Conservation (phyloP, 2,329 filamentous ascomycete genomes). For the Knoxdaviesia proteae region DNA sequence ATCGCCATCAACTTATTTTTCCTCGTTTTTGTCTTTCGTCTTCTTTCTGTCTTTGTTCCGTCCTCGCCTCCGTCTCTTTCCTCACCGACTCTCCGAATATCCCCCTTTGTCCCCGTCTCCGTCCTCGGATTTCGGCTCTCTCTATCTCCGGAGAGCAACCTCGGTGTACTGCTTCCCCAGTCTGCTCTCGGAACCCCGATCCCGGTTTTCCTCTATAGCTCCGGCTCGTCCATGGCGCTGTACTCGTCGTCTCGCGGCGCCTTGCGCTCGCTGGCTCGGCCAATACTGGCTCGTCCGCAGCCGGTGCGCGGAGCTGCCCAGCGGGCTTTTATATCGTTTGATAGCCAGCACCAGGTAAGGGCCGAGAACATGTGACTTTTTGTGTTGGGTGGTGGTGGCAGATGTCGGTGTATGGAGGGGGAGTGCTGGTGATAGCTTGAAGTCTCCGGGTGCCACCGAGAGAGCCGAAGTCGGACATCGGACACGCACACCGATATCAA, state of each 20-base stretch:
- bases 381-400: constrained; percentile 6
- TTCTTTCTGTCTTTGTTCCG: not conserved
- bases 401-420: not conserved
- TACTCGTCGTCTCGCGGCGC: constrained; percentile 5
- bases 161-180: not conserved
- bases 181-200: constrained; percentile 1
- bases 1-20: not conserved
- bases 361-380: not conserved
- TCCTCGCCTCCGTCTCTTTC: not conserved
- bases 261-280: constrained; percentile 4
- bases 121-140: not conserved
- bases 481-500: no score
- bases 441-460: no score
- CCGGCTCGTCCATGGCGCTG: no score
- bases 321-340: constrained; percentile 20
- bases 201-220: constrained; percentile 3
- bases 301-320: not conserved
- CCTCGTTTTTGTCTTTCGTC: not conserved
- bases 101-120: not conserved
- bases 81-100: not conserved
- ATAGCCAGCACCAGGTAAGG: constrained; percentile 37
- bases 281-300: not conserved
- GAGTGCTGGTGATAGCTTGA: no score
- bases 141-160: not conserved
- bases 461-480: no score